These are phyloP conservation scores for Clavispora santaluciae DNA, from an alignment of 805 yeast species.

Conservation along the genomic window DNA sequence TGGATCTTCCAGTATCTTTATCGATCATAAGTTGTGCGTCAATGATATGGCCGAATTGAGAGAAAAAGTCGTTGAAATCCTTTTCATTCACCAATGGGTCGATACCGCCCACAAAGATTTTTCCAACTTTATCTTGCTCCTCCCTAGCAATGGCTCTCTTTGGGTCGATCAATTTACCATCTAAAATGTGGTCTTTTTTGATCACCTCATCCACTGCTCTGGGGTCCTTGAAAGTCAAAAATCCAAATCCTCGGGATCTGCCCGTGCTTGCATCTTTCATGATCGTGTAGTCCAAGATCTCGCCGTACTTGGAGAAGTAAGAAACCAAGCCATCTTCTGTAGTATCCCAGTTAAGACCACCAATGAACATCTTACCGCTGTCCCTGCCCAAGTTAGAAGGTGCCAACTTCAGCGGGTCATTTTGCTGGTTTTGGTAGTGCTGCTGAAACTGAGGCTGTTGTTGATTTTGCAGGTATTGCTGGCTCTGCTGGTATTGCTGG, in stretches of 20 bases:
- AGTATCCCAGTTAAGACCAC: constrained; percentile 98
- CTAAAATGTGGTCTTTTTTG: constrained; percentile 80
- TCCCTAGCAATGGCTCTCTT: constrained; percentile 96
- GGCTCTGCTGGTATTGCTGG: constrained; percentile 11
- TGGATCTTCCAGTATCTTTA: constrained; percentile 92
- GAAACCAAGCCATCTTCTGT: constrained; percentile 79
- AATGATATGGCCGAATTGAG: constrained; percentile 83
- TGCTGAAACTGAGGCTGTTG: constrained; percentile 1
- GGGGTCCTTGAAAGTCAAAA: constrained; percentile 80
- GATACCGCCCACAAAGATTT: constrained; percentile 95
- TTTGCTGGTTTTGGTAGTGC: constrained; percentile 6
- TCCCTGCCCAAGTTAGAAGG: constrained; percentile 44
- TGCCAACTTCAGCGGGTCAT: constrained; percentile 11
- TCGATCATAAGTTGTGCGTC: constrained; percentile 97
- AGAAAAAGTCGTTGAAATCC: constrained; percentile 82
- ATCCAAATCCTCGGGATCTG: constrained; percentile 92
- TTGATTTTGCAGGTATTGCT: constrained; percentile 6
- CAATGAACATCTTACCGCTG: constrained; percentile 89
- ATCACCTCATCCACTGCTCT: constrained; percentile 81
- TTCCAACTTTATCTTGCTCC: constrained; percentile 95
- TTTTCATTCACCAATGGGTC: constrained; percentile 89
- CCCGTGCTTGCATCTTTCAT: constrained; percentile 90
- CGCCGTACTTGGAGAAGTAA: constrained; percentile 86
- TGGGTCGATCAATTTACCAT: constrained; percentile 95
- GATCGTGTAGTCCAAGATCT: constrained; percentile 79